A percentile compares a stretch with the other conserved stretches of the same genome.
These are phyloP conservation scores for Debaryomyces sp. DNA, from an alignment of 1,139 yeast genomes.

Conservation along the genomic window DNA sequence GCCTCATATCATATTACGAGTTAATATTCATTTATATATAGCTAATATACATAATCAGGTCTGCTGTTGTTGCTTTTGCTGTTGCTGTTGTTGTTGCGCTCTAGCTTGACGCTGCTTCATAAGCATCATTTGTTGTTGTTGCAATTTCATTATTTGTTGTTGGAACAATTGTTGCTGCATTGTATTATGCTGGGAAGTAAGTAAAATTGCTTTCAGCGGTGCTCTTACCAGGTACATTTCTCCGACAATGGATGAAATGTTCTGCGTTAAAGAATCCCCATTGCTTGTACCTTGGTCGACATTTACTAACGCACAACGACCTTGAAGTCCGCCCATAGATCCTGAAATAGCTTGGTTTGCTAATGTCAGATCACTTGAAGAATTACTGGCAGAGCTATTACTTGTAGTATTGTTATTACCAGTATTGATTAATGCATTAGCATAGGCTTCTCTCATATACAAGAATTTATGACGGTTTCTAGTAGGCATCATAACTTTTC, in stretches of 20 bases:
- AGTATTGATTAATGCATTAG: slow-evolving; percentile 53
- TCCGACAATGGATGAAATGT: slow-evolving; percentile 55
- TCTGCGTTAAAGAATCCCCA: slow-evolving; percentile 43
- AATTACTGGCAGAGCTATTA: slow-evolving; percentile 22
- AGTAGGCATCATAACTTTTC: slow-evolving; percentile 71
- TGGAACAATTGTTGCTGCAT: slow-evolving; percentile 53
- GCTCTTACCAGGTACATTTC: slow-evolving; percentile 62
- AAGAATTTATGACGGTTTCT: slow-evolving; percentile 71
- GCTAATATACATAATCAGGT: slow-evolving; percentile 1
- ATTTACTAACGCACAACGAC: slow-evolving; percentile 74
- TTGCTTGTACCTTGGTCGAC: slow-evolving; percentile 45
- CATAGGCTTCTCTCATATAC: slow-evolving; percentile 83
- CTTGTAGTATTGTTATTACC: slow-evolving; percentile 25
- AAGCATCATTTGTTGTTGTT: slow-evolving; percentile 32
- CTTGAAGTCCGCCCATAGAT: slow-evolving; percentile 72
- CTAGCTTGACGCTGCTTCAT: slow-evolving; percentile 34
- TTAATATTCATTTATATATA: background rate
- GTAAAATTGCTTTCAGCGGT: slow-evolving; percentile 54
- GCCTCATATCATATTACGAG: background rate
- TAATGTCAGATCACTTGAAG: slow-evolving; percentile 40
- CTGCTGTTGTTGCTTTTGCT: slow-evolving; percentile 22
- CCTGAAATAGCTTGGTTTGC: slow-evolving; percentile 56
- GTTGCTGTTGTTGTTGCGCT: slow-evolving; percentile 38
- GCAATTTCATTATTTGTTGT: slow-evolving; percentile 50
- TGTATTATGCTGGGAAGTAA: slow-evolving; percentile 48